phyloP scores from a whole-genome alignment of 306 rosid species.

The Acacia crassicarpa region DNA sequence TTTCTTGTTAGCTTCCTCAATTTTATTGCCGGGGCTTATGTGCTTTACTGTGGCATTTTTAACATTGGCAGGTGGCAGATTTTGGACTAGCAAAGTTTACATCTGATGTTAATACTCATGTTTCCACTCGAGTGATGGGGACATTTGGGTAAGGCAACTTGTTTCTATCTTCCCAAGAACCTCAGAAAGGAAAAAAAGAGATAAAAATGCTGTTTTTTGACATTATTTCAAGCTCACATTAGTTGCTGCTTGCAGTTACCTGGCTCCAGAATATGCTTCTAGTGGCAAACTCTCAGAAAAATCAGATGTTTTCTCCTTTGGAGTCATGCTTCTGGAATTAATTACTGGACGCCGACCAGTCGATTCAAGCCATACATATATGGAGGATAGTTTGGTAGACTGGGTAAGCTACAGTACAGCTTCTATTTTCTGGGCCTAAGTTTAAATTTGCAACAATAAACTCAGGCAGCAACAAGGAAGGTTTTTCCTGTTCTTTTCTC shows the following conservation, averaged over 20 bases:
- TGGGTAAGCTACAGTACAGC: neutral
- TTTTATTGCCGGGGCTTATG: neutral
- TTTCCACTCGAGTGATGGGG: conserved; percentile 21
- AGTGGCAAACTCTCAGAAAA: conserved; percentile 44
- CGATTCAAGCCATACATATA: neutral
- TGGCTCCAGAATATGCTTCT: conserved; percentile 74
- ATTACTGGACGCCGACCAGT: conserved; percentile 51
- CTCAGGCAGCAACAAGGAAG: neutral
- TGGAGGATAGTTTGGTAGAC: conserved; percentile 20
- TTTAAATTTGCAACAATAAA: neutral
- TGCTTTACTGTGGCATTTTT: neutral
- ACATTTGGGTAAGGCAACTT: conserved; percentile 8
- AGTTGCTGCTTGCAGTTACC: conserved; percentile 33
- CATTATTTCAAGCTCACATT: neutral
- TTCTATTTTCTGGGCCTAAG: neutral
- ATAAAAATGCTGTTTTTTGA: neutral
- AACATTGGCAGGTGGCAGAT: conserved; percentile 11
- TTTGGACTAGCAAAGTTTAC: conserved; percentile 19
- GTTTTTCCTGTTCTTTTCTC: neutral
- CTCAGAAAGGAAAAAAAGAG: neutral
- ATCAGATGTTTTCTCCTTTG: conserved; percentile 64
- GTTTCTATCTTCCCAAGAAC: neutral
- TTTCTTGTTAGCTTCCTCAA: neutral
- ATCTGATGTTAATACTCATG: conserved; percentile 15
- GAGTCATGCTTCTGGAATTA: conserved; percentile 71